Percentiles rank a stretch among this genome's conserved stretches.
phyloP scores from a whole-genome alignment of 495 filamentous ascomycete genomes.

The Gamarada debralockiae region DNA sequence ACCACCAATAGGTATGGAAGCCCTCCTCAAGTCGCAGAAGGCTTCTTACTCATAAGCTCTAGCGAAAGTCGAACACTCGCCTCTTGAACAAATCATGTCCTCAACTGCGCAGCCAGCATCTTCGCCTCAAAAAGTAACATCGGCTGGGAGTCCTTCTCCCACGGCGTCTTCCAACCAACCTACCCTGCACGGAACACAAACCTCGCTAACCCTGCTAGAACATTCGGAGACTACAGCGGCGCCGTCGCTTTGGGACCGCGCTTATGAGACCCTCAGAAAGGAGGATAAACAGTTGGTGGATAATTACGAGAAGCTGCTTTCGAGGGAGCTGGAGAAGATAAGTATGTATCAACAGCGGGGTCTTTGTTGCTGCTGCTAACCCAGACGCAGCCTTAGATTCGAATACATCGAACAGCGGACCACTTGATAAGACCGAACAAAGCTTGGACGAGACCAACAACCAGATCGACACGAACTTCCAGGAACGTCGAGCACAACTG shows the following conservation, averaged over 20 bases:
- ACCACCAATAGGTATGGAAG: too few relatives aligned
- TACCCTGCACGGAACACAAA: too few relatives aligned
- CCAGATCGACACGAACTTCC: not conserved
- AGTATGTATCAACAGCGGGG: not conserved
- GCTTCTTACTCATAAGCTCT: too few relatives aligned
- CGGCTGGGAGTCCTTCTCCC: too few relatives aligned
- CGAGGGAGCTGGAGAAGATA: not conserved
- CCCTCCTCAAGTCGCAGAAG: too few relatives aligned
- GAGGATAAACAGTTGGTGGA: conserved; percentile 7
- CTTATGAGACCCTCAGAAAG: conserved; percentile 17
- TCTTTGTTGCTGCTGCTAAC: not conserved
- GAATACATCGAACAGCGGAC: not conserved
- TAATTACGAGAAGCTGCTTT: conserved; percentile 23
- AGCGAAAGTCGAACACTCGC: too few relatives aligned
- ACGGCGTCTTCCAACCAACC: too few relatives aligned
- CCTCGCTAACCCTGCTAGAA: too few relatives aligned
- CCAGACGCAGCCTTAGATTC: not conserved
- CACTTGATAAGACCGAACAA: not conserved
- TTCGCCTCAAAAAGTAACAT: too few relatives aligned
- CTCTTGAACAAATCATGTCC: too few relatives aligned
- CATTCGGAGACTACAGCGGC: too few relatives aligned
- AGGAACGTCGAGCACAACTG: conserved; percentile 3
- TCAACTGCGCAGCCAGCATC: too few relatives aligned
- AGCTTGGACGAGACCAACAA: not conserved
- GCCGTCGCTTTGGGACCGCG: conserved; percentile 23